A percentile compares a stretch with the other conserved stretches of the same genome.
Evolutionary conservation across 2,329 filamentous ascomycete genomes (phyloP).

Genomic region (Penicillium sp.): DNA sequence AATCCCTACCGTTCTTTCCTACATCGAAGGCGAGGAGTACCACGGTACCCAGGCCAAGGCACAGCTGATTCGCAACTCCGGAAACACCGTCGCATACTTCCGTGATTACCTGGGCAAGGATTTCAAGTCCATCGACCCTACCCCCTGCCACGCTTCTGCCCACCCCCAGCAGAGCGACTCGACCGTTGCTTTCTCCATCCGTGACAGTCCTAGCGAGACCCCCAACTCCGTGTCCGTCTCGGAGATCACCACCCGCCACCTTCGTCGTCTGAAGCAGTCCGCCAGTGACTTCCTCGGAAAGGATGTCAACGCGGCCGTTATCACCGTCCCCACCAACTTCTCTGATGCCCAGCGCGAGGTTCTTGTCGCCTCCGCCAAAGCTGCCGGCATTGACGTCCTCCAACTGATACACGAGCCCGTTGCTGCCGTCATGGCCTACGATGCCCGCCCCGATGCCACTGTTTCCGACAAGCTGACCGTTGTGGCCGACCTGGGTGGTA

Average conservation of each 20-base stretch:
- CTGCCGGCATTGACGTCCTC: conserved; percentile 82
- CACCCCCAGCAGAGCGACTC: conserved; percentile 78
- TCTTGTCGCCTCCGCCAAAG: conserved; percentile 75
- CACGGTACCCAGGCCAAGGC: conserved; percentile 93
- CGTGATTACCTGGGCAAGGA: conserved; percentile 94
- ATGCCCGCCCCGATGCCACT: conserved; percentile 76
- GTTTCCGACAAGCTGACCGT: conserved; percentile 85
- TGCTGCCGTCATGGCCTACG: conserved; percentile 86
- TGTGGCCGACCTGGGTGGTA: conserved; percentile 91
- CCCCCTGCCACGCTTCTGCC: conserved; percentile 88
- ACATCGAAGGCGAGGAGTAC: conserved; percentile 95
- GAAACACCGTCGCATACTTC: conserved; percentile 95
- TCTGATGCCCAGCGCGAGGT: conserved; percentile 83
- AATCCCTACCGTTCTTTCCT: conserved; percentile 92
- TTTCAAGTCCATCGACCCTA: conserved; percentile 96
- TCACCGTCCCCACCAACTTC: conserved; percentile 94
- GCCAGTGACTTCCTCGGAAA: conserved; percentile 93
- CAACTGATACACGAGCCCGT: conserved; percentile 93
- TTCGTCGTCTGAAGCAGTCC: conserved; percentile 78
- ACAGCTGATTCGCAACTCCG: conserved; percentile 88
- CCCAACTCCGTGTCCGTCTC: conserved; percentile 73
- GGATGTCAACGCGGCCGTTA: conserved; percentile 89
- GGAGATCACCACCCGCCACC: conserved; percentile 82
- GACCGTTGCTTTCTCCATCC: conserved; percentile 78
- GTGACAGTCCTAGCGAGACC: conserved; percentile 71